A percentile compares a stretch with the other conserved stretches of the same genome.
Evolutionary conservation across 352 stramenopile species (phyloP).

Genomic region (Phytophthora meadii): DNA sequence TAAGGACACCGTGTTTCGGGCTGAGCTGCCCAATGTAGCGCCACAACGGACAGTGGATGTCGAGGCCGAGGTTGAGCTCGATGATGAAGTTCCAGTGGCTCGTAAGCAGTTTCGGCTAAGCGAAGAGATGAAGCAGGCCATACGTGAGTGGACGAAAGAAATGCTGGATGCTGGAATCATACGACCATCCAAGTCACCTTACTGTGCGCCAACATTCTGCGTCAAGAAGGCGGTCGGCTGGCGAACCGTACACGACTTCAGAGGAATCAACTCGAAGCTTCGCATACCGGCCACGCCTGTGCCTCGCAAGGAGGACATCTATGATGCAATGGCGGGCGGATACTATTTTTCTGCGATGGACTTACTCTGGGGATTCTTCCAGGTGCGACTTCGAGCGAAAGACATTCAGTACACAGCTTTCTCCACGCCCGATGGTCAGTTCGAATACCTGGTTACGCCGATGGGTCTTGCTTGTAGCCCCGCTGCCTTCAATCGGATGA

Average conservation of each 20-base stretch:
- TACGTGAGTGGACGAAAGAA: neutral
- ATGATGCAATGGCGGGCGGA: neutral
- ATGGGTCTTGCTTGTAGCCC: conserved; percentile 15
- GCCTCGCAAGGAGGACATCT: neutral
- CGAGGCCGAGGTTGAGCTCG: neutral
- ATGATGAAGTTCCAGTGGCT: neutral
- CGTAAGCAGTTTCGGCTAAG: neutral
- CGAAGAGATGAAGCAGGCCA: neutral
- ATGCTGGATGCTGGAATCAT: neutral
- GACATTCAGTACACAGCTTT: conserved; percentile 4
- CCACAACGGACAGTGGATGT: neutral
- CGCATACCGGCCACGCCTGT: neutral
- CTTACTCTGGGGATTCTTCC: neutral
- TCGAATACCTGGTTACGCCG: conserved; percentile 9
- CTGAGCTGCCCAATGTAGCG: neutral
- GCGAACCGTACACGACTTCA: neutral
- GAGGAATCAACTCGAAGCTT: neutral
- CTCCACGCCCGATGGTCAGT: conserved; percentile 1
- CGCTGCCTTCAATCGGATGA: conserved; percentile 1
- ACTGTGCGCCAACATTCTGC: neutral
- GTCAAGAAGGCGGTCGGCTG: neutral
- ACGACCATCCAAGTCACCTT: neutral
- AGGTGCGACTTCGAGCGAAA: neutral
- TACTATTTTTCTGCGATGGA: neutral
- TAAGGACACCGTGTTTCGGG: neutral